These are phyloP conservation scores for Persicaria tinctoria DNA, from an alignment of 148 eudicot genomes.

Conservation along the genomic window DNA sequence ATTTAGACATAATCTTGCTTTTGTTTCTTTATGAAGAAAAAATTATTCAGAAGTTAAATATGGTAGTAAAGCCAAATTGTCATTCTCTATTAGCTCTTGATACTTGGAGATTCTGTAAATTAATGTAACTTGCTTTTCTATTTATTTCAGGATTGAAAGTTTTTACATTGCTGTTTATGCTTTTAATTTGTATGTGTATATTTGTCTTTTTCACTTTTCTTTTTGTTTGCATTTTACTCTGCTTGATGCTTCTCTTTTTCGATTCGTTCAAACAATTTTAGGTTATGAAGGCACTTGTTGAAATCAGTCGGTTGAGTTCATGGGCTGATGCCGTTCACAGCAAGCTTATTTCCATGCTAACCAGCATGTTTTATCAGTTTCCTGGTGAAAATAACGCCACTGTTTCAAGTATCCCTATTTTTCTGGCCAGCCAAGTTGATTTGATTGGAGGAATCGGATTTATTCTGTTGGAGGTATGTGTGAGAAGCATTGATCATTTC, in stretches of 20 bases:
- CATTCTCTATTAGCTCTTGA: background rate
- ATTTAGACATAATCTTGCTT: background rate
- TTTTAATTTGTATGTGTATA: background rate
- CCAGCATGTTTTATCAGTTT: slow-evolving; percentile 87
- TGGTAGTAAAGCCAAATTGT: background rate
- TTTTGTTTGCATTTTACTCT: background rate
- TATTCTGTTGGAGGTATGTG: slow-evolving; percentile 75
- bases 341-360: slow-evolving; percentile 84
- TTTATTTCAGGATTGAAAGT: background rate
- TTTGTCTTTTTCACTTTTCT: background rate
- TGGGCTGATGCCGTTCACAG: slow-evolving; percentile 94
- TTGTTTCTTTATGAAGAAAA: background rate
- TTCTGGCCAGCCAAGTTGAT: slow-evolving; percentile 75
- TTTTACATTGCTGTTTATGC: background rate
- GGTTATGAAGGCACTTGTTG: slow-evolving; percentile 78
- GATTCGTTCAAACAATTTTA: slow-evolving; percentile 23
- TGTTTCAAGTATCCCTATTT: slow-evolving; percentile 31
- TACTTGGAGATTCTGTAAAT: background rate
- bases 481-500: background rate
- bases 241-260: background rate
- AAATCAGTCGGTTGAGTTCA: slow-evolving; percentile 66
- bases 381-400: slow-evolving; percentile 38
- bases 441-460: slow-evolving; percentile 92
- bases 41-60: background rate
- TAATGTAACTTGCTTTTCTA: background rate